Evolutionary conservation across 768 basidiomycete species (phyloP), one percentile per base, ranked within the genome.

Genomic region (Russula brevipes): DNA sequence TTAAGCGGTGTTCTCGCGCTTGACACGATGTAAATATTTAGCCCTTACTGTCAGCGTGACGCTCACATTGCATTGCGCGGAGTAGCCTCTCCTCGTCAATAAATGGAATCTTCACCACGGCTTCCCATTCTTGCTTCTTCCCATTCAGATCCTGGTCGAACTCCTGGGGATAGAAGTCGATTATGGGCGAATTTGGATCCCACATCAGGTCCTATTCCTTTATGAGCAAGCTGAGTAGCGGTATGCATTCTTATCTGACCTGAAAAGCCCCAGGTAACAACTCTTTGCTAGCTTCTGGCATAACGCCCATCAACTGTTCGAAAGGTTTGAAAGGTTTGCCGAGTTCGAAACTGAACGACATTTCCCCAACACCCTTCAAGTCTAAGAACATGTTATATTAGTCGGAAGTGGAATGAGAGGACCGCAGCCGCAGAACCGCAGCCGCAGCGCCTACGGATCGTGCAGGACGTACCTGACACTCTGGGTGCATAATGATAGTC

Each of bases 121-220:
- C 96, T 73, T 99, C 97, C 97, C 97, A 99, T 31, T 98, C 96
- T 68, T 89, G 87, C 73, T 94, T 98, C 82, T 99, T 99, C 38
- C 97, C 97, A 68, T 99, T 98, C 71, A 97, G 75, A 76, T 99
- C 97, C 67, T 83, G 85, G 67, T 92, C 94, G 68, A 98, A 98
- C 57, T 94, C 87, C 16, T 79, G 67, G 2, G 97, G 97, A 73
- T 99, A 99, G 78, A 98, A 98, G 71, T 96, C 92, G 53, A 92
- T 72, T 68, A 99, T 97, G 0, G 92, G 83, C 3, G 96, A 98
- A 64, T 81, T 86, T 2, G 84, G 75, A 66, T 88, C 85, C 65
- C 80, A 85, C 96, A 98, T 97, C 50, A 98, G 78, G 67, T 97
- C 94, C 92, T 95, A 69, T 24, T 35, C 61, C 16, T 14, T 41